Evolutionary conservation across 495 filamentous ascomycete genomes (phyloP), one percentile per base, ranked within the genome.

Genomic region (Xylaria cubensis): DNA sequence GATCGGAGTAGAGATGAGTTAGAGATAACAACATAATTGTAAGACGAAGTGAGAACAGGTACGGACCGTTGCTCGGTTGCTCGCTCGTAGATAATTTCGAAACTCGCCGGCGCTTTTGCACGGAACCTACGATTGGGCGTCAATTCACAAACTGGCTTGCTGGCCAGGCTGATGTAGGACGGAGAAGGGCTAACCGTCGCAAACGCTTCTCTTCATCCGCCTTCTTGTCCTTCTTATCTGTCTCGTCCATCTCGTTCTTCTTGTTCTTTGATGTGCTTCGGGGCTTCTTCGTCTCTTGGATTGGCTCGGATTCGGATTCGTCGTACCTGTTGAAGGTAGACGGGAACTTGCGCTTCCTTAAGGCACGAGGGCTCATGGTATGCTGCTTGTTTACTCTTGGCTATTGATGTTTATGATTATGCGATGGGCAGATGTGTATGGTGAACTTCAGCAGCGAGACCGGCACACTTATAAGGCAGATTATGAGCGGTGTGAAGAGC

Each of bases 31-130:
- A n/a, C n/a, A n/a, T n/a, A n/a, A n/a, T n/a, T n/a, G n/a, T n/a
- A n/a, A n/a, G n/a, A n/a, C n/a, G n/a, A n/a, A n/a, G n/a, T n/a
- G n/a, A n/a, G n/a, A n/a, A n/a, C n/a, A n/a, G n/a, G 26, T n/a
- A 58, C 61, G 39, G n/a, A 77, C 61, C 80, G 77, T 46, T 85
- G 81, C n/a, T 78, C 81, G 6, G 75, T 81, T 19, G 83, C 82
- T 50, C 82, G 79, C 6, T 72, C n/a, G 74, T 81, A 81, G 56
- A 84, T 58, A 12, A 82, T 79, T 3, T 66, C n/a, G 64, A 85
- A 84, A 36, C 73, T 63, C 29, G 78, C 46, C 7, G 83, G 82
- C 3, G 82, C 70, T 32, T 79, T 65, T 44, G 71, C 19, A 17
- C 82, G 82, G 65, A 80, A 84, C 66, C 83, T 84, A 50, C 26